A percentile compares a stretch with the other conserved stretches of the same genome.
Conservation (phyloP, 441 rosid species). For the Populus hybrid region DNA sequence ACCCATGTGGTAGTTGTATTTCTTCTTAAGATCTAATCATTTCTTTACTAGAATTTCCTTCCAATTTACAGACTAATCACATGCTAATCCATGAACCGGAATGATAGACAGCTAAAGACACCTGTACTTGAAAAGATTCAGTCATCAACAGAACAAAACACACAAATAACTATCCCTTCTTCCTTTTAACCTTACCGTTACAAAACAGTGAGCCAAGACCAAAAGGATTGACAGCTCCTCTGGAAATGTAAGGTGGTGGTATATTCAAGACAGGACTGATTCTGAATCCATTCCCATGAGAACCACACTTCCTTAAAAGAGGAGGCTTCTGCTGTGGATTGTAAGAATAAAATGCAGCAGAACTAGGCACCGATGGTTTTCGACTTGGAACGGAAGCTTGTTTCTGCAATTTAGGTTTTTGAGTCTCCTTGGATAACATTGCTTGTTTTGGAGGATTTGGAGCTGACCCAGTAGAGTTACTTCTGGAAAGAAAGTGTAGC, state of each 20-base stretch:
- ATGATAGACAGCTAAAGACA: constrained; percentile 37
- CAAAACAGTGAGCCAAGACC: constrained; percentile 75
- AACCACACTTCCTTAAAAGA: constrained; percentile 39
- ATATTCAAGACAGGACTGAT: constrained; percentile 69
- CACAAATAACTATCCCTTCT: constrained; percentile 40
- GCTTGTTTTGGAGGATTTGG: constrained; percentile 53
- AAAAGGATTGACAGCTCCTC: constrained; percentile 57
- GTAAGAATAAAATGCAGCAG: constrained; percentile 30
- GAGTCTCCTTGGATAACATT: constrained; percentile 34
- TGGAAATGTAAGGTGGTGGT: constrained; percentile 61
- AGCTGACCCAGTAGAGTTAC: constrained; percentile 87
- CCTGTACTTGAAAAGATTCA: constrained; percentile 34
- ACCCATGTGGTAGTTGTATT: background rate
- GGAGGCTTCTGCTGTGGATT: constrained; percentile 37
- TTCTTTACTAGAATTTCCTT: constrained; percentile 14
- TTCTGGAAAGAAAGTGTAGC: constrained; percentile 63
- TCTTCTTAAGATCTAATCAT: constrained; percentile 16
- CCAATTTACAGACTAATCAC: constrained; percentile 39
- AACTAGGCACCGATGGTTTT: constrained; percentile 30
- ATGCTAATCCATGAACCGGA: constrained; percentile 33
- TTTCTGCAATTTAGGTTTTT: constrained; percentile 42
- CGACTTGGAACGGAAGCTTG: constrained; percentile 41
- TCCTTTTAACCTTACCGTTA: constrained; percentile 63
- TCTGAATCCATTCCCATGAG: constrained; percentile 56
- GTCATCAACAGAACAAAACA: constrained; percentile 2